These are phyloP conservation scores for Centella asiatica DNA, from an alignment of 129 eudicot species.

Conservation along the genomic window DNA sequence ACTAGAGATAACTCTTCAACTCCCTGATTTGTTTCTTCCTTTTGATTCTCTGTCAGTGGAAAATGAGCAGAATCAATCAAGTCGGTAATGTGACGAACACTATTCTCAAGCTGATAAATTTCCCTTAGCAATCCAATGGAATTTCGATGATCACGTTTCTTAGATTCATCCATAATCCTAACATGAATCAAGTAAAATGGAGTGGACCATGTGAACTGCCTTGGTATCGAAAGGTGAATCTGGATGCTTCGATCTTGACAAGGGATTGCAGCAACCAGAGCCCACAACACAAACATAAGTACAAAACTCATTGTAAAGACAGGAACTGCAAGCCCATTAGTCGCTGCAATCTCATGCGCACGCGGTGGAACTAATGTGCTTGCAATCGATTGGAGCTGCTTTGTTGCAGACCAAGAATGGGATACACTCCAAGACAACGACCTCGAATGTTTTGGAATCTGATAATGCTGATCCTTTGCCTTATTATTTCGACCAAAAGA, in stretches of 20 bases:
- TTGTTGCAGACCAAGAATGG: slow-evolving; percentile 74
- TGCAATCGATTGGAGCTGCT: slow-evolving; percentile 72
- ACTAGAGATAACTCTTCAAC: slow-evolving; percentile 38
- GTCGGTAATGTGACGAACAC: slow-evolving; percentile 47
- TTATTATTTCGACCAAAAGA: slow-evolving; percentile 60
- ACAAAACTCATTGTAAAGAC: slow-evolving; percentile 69
- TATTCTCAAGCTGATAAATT: slow-evolving; percentile 54
- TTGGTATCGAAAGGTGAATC: slow-evolving; percentile 48
- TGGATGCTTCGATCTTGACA: slow-evolving; percentile 82
- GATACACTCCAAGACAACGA: slow-evolving; percentile 94
- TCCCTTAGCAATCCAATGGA: slow-evolving; percentile 61
- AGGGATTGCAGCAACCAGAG: slow-evolving; percentile 81
- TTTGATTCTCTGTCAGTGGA: slow-evolving; percentile 57
- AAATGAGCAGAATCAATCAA: slow-evolving; percentile 66
- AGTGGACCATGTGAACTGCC: slow-evolving; percentile 58
- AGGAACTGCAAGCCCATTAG: slow-evolving; percentile 44
- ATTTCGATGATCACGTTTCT: slow-evolving; percentile 56
- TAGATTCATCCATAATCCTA: slow-evolving; percentile 59
- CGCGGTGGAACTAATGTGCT: slow-evolving; percentile 51
- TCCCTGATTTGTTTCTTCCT: slow-evolving; percentile 48
- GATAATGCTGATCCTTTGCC: slow-evolving; percentile 37
- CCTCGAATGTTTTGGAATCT: slow-evolving; percentile 56
- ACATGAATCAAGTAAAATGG: slow-evolving; percentile 49
- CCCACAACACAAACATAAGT: slow-evolving; percentile 67
- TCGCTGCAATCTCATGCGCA: slow-evolving; percentile 34